phyloP scores from a whole-genome alignment of 2,329 filamentous ascomycete species.

The Ceratocystis huliohia region DNA sequence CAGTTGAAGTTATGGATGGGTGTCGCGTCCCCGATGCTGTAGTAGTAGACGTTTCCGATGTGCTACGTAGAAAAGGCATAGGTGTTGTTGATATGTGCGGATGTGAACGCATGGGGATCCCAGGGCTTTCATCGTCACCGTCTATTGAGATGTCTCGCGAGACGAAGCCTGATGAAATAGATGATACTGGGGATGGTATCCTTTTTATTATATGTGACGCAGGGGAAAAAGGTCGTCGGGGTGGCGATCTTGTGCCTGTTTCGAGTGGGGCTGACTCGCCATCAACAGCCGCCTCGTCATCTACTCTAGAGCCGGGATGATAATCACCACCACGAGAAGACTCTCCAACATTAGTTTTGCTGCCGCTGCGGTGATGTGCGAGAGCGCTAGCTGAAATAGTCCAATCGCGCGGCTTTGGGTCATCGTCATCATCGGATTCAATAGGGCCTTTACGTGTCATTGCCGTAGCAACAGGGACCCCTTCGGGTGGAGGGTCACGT shows the following conservation, averaged over 20 bases:
- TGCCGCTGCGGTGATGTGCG: neutral
- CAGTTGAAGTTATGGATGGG: conserved; percentile 40
- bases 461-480: conserved; percentile 52
- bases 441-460: conserved; percentile 48
- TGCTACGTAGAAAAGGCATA: conserved; percentile 45
- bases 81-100: conserved; percentile 27
- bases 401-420: conserved; percentile 23
- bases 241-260: neutral
- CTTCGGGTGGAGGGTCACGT: conserved; percentile 54
- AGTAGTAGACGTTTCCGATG: conserved; percentile 17
- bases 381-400: conserved; percentile 20
- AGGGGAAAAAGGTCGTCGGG: conserved; percentile 14
- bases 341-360: conserved; percentile 30
- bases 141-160: conserved; percentile 17
- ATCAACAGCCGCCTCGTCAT: conserved; percentile 18
- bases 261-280: conserved; percentile 15
- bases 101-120: conserved; percentile 23
- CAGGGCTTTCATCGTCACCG: conserved; percentile 22
- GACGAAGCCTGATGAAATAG: conserved; percentile 9
- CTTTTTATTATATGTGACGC: neutral
- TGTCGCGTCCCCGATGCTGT: conserved; percentile 38
- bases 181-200: conserved; percentile 4
- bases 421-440: conserved; percentile 51
- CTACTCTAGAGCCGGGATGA: conserved; percentile 19
- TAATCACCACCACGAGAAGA: conserved; percentile 32